Evolutionary conservation across 176 grass and related monocot species (phyloP).

Genomic region (Triticum timopheevii): DNA sequence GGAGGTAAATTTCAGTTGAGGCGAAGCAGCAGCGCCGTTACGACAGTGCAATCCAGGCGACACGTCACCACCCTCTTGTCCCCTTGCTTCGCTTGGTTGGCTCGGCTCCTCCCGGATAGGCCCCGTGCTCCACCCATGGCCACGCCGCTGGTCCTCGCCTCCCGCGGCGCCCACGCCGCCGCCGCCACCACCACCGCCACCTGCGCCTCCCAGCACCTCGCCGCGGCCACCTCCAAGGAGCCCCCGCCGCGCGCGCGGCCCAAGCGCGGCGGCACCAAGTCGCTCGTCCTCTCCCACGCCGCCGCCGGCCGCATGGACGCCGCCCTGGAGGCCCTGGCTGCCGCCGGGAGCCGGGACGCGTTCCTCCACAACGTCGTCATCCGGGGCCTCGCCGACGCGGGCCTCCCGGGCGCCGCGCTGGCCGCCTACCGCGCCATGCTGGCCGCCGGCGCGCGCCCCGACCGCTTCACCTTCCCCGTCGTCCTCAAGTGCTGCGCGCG

Average conservation of each 20-base stretch:
- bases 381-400: conserved; percentile 59
- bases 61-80: conserved; percentile 25
- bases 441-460: conserved; percentile 37
- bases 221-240: conserved; percentile 29
- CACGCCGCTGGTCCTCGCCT: conserved; percentile 43
- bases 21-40: neutral
- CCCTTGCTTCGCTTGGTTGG: neutral
- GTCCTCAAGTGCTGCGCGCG: conserved; percentile 67
- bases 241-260: conserved; percentile 18
- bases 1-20: neutral
- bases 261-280: conserved; percentile 40
- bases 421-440: conserved; percentile 58
- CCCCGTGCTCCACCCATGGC: conserved; percentile 43
- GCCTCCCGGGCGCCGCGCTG: conserved; percentile 46
- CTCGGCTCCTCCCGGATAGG: neutral
- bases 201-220: conserved; percentile 12
- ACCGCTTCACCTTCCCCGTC: conserved; percentile 79
- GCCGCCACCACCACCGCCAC: conserved; percentile 15
- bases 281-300: conserved; percentile 44
- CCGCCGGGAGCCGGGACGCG: conserved; percentile 30
- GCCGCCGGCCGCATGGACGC: conserved; percentile 56
- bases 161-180: conserved; percentile 29
- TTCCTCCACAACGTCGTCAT: conserved; percentile 89
- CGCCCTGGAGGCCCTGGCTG: conserved; percentile 47
- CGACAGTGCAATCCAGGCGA: neutral